These are phyloP conservation scores for Beauveria medogensis DNA, from an alignment of 2,329 filamentous ascomycete species.

Conservation along the genomic window DNA sequence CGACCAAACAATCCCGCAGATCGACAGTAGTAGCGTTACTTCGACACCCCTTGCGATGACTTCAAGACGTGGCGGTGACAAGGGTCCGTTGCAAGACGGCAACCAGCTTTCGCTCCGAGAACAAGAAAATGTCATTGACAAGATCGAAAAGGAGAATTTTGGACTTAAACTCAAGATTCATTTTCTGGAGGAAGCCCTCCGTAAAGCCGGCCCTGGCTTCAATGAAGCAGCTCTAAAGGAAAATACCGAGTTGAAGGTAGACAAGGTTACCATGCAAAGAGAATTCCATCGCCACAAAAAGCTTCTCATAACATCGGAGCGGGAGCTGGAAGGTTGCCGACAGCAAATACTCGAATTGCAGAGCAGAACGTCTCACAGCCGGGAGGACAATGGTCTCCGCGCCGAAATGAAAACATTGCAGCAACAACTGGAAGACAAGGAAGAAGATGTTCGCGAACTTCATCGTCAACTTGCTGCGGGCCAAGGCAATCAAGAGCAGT, in stretches of 20 bases:
- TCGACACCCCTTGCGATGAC: slow-evolving; percentile 74
- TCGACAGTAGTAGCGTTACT: slow-evolving; percentile 69
- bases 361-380: slow-evolving; percentile 69
- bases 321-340: slow-evolving; percentile 76
- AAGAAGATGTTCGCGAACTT: slow-evolving; percentile 53
- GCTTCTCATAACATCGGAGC: slow-evolving; percentile 71
- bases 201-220: slow-evolving; percentile 81
- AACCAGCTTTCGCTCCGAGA: slow-evolving; percentile 88
- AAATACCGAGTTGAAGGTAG: slow-evolving; percentile 92
- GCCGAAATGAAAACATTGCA: slow-evolving; percentile 52
- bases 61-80: slow-evolving; percentile 51
- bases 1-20: slow-evolving; percentile 65
- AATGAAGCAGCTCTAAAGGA: slow-evolving; percentile 84
- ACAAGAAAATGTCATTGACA: slow-evolving; percentile 91
- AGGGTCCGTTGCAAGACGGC: slow-evolving; percentile 69
- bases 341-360: slow-evolving; percentile 76
- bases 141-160: slow-evolving; percentile 98
- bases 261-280: slow-evolving; percentile 80
- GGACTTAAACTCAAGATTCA: slow-evolving; percentile 94
- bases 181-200: slow-evolving; percentile 84
- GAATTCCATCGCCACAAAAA: slow-evolving; percentile 85
- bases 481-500: slow-evolving; percentile 47
- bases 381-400: slow-evolving; percentile 62
- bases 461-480: slow-evolving; percentile 50
- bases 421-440: slow-evolving; percentile 47